Conservation (phyloP, 306 rosid genomes). For the Hylodesmum podocarpum region DNA sequence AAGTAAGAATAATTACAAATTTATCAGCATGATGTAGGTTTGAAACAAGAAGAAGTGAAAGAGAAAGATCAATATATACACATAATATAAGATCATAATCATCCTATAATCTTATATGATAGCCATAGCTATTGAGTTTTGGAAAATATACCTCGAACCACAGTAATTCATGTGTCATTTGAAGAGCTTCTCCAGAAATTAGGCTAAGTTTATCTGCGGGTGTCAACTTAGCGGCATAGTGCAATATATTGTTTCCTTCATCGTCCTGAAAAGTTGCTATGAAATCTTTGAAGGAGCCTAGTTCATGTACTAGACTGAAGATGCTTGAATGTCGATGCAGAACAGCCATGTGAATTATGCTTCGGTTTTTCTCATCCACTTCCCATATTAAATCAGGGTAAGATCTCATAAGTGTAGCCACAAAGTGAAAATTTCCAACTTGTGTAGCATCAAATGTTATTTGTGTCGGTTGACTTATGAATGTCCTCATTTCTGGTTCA, state of each 20-base stretch:
- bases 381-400: conserved; percentile 45
- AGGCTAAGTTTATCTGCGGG: conserved; percentile 29
- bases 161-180: conserved; percentile 41
- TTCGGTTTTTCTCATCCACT: conserved; percentile 32
- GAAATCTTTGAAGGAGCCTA: conserved; percentile 28
- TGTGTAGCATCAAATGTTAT: conserved; percentile 35
- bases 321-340: conserved; percentile 38
- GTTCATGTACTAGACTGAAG: conserved; percentile 32
- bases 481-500: background rate
- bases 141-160: conserved; percentile 46
- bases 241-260: conserved; percentile 35
- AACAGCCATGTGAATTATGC: conserved; percentile 46
- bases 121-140: background rate
- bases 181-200: conserved; percentile 44
- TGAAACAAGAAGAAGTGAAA: background rate
- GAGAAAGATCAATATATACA: background rate
- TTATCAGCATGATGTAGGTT: background rate
- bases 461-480: conserved; percentile 36
- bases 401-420: conserved; percentile 29
- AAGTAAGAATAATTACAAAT: background rate
- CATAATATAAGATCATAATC: background rate
- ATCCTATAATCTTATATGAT: background rate
- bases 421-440: conserved; percentile 42
- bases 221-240: conserved; percentile 42
- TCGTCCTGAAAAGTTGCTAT: conserved; percentile 27